Evolutionary conservation across 495 filamentous ascomycete species (phyloP).

Genomic region (Lepidopterella palustris): DNA sequence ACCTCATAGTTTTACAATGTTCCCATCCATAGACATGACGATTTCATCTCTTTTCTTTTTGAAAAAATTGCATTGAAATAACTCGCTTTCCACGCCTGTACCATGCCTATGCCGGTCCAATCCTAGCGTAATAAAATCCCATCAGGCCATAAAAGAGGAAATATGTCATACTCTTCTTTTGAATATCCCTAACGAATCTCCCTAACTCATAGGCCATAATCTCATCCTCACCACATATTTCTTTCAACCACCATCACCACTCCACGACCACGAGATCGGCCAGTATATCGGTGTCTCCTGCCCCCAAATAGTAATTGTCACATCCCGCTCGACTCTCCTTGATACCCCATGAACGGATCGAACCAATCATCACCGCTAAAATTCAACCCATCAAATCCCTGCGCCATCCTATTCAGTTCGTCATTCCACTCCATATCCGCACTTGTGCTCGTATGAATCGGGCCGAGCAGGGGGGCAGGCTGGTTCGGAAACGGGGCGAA

Average conservation of each 20-base stretch:
- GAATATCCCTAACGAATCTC: no score
- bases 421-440: constrained; percentile 11
- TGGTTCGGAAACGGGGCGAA: constrained; percentile 15
- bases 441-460: constrained; percentile 14
- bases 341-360: constrained; percentile 18
- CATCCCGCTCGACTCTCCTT: background rate
- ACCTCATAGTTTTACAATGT: no score
- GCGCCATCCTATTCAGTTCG: constrained; percentile 6
- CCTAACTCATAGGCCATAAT: background rate
- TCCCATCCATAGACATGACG: no score
- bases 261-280: background rate
- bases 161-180: no score
- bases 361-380: constrained; percentile 13
- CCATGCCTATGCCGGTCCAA: no score
- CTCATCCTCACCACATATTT: no score
- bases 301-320: background rate
- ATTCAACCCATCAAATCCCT: constrained; percentile 14
- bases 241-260: no score
- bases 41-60: no score
- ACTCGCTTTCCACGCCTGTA: no score
- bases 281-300: background rate
- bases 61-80: no score
- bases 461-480: constrained; percentile 16
- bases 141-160: no score
- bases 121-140: no score